phyloP scores from a whole-genome alignment of 805 yeast genomes.

The Lipomyces orientalis region DNA sequence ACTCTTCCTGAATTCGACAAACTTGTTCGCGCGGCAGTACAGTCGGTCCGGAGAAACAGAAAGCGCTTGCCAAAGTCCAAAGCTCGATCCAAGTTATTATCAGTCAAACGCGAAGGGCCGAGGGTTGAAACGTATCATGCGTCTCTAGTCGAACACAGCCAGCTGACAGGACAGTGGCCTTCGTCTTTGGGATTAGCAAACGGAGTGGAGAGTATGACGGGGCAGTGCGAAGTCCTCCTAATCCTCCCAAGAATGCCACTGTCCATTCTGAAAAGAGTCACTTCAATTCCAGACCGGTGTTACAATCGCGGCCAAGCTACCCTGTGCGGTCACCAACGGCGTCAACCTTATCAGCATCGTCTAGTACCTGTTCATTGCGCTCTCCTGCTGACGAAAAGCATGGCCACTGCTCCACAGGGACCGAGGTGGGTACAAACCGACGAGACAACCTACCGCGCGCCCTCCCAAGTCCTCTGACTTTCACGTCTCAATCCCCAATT shows the following conservation, averaged over 20 bases:
- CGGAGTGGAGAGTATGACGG: neutral
- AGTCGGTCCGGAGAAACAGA: constrained; percentile 87
- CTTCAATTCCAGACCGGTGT: constrained; percentile 3
- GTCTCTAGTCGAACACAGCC: neutral
- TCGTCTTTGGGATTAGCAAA: neutral
- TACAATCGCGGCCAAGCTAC: neutral
- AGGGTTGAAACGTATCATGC: neutral
- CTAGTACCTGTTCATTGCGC: neutral
- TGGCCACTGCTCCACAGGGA: constrained; percentile 5
- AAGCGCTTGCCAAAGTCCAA: constrained; percentile 61
- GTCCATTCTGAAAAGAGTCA: neutral
- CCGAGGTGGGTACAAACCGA: neutral
- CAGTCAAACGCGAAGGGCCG: constrained; percentile 20
- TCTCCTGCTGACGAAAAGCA: neutral
- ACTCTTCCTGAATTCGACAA: constrained; percentile 79
- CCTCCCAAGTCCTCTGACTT: constrained; percentile 8
- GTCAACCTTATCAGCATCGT: constrained; percentile 1
- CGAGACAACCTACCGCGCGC: constrained; percentile 12
- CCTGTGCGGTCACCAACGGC: constrained; percentile 1
- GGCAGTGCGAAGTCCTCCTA: neutral
- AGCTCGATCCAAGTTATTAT: constrained; percentile 22
- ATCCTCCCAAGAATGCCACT: neutral
- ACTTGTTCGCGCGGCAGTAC: constrained; percentile 90
- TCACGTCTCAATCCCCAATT: constrained; percentile 4
- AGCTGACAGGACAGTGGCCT: constrained; percentile 1